A percentile compares a stretch with the other conserved stretches of the same genome.
phyloP scores from a whole-genome alignment of 192 early-diverging fungal species.

The Entophlyctis helioformis region DNA sequence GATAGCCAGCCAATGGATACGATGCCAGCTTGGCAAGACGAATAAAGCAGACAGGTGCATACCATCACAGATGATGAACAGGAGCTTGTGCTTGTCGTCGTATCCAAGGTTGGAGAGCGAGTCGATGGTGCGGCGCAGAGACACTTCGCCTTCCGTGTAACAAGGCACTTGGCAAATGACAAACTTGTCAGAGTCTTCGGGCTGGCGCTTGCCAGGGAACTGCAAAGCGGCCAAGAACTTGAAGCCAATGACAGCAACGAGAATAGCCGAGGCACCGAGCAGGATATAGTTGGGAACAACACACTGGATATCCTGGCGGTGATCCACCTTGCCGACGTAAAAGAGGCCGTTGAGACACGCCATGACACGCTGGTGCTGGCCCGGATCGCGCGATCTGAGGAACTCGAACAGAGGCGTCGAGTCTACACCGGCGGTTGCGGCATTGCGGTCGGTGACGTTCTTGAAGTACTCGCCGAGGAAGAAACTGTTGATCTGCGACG shows the following conservation, averaged over 20 bases:
- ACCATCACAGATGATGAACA: constrained; percentile 94
- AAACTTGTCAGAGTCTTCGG: constrained; percentile 90
- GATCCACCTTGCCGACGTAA: constrained; percentile 73
- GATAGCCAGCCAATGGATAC: no score
- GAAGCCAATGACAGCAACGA: constrained; percentile 68
- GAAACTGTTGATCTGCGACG: constrained; percentile 3
- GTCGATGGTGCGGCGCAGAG: constrained; percentile 82
- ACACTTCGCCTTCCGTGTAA: constrained; percentile 96
- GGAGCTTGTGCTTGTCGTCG: constrained; percentile 94
- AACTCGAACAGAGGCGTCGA: constrained; percentile 9
- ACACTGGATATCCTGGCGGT: constrained; percentile 68
- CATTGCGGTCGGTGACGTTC: constrained; percentile 2
- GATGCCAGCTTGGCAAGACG: no score
- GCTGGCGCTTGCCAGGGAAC: constrained; percentile 37
- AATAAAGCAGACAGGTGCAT: no score
- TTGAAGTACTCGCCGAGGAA: constrained; percentile 10
- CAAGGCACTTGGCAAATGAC: constrained; percentile 92
- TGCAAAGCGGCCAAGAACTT: constrained; percentile 52
- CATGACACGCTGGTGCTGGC: constrained; percentile 10
- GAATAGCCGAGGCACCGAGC: constrained; percentile 59
- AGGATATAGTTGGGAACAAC: constrained; percentile 77
- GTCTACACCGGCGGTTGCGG: constrained; percentile 6
- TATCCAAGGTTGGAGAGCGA: constrained; percentile 85
- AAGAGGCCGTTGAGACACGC: constrained; percentile 73
- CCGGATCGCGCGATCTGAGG: constrained; percentile 3